Percentiles rank a stretch among this genome's conserved stretches.
These are phyloP conservation scores for Umbilicaria muhlenbergii DNA, from an alignment of 495 filamentous ascomycete genomes.

Conservation along the genomic window DNA sequence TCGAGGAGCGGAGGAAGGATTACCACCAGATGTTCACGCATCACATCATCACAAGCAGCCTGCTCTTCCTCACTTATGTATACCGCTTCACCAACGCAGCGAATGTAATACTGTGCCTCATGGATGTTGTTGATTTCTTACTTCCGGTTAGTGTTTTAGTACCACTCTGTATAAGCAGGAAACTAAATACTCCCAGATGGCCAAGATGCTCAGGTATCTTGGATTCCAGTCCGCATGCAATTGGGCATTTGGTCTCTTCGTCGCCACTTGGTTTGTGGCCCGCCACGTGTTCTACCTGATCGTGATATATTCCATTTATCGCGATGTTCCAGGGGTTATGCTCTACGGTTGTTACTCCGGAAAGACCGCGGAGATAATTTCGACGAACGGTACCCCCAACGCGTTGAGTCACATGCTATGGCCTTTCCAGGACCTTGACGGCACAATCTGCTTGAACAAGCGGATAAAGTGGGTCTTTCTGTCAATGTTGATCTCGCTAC, in stretches of 20 bases:
- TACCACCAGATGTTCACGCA: conserved; percentile 92
- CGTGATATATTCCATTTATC: conserved; percentile 67
- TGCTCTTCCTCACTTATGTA: conserved; percentile 67
- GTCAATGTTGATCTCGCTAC: conserved; percentile 57
- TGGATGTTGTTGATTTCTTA: conserved; percentile 86
- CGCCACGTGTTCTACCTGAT: conserved; percentile 68
- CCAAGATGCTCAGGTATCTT: conserved; percentile 88
- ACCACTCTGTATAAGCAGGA: neutral
- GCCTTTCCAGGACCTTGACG: conserved; percentile 51
- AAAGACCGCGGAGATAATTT: conserved; percentile 35
- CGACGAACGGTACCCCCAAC: conserved; percentile 38
- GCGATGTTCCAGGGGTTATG: conserved; percentile 47
- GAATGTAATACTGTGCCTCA: conserved; percentile 75
- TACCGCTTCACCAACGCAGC: conserved; percentile 76
- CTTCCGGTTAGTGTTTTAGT: conserved; percentile 50
- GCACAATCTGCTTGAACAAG: conserved; percentile 60
- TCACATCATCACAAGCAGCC: conserved; percentile 72
- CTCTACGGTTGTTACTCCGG: conserved; percentile 55
- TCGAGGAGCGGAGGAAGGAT: conserved; percentile 88
- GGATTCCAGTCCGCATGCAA: conserved; percentile 64
- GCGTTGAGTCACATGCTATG: conserved; percentile 45
- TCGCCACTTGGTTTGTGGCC: conserved; percentile 68
- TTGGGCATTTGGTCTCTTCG: conserved; percentile 70
- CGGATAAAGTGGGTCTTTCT: conserved; percentile 63
- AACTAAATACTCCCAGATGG: conserved; percentile 39